Percentiles rank a stretch among this genome's conserved stretches.
These are phyloP conservation scores for Serendipita sp. DNA, from an alignment of 768 basidiomycete species.

Conservation along the genomic window DNA sequence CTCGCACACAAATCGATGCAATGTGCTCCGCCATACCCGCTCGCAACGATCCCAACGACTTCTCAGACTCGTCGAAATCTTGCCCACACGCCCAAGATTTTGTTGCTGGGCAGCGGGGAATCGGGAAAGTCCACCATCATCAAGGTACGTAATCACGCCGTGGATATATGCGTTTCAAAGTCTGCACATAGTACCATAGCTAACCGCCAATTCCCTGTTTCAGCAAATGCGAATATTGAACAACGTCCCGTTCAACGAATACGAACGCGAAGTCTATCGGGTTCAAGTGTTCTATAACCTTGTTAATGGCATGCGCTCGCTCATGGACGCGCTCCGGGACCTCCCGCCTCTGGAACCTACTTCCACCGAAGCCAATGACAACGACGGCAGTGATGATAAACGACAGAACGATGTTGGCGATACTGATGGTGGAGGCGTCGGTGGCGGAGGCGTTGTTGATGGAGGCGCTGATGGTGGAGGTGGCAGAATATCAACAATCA, in stretches of 20 bases:
- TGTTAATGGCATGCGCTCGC: conserved; percentile 24
- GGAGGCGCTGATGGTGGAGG: no score
- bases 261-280: conserved; percentile 27
- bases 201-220: neutral
- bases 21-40: neutral
- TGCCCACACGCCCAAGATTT: conserved; percentile 15
- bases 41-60: neutral
- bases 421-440: neutral
- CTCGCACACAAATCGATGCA: neutral
- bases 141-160: conserved; percentile 18
- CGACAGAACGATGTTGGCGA: neutral
- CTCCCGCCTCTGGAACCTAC: conserved; percentile 20
- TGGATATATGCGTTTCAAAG: neutral
- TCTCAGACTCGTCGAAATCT: neutral
- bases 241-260: conserved; percentile 23
- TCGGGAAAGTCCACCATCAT: conserved; percentile 26
- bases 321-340: conserved; percentile 26
- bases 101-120: conserved; percentile 25
- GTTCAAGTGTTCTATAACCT: conserved; percentile 30
- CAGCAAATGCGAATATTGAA: conserved; percentile 32
- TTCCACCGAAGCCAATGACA: conserved; percentile 18
- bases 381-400: neutral
- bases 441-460: neutral
- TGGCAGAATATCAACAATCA: no score
- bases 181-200: neutral